Conservation (phyloP, 2,329 filamentous ascomycete genomes). For the Exophiala calicioides region DNA sequence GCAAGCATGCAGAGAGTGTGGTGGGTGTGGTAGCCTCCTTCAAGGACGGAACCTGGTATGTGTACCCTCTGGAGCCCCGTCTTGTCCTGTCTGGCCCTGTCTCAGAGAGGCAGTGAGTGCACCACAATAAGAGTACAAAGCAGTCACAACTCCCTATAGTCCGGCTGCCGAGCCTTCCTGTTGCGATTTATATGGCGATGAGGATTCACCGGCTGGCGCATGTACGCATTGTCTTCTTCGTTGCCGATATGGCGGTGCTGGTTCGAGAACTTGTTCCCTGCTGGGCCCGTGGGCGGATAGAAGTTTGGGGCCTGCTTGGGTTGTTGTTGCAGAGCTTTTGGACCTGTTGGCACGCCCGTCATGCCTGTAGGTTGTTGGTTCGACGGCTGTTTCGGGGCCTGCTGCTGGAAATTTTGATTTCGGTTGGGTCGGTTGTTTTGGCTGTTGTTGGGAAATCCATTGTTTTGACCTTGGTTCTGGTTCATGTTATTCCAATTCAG, state of each 20-base stretch:
- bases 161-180: conserved; percentile 73
- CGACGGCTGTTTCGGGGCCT: conserved; percentile 28
- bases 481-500: conserved; percentile 37
- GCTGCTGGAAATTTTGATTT: conserved; percentile 16
- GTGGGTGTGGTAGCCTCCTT: too few relatives aligned
- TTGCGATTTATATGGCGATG: conserved; percentile 83
- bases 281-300: conserved; percentile 24
- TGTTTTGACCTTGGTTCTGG: conserved; percentile 30
- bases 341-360: conserved; percentile 28
- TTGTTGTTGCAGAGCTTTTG: conserved; percentile 26
- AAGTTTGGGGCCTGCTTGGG: conserved; percentile 15
- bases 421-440: conserved; percentile 28
- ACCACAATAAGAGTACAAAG: too few relatives aligned
- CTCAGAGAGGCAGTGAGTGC: too few relatives aligned
- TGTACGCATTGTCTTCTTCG: conserved; percentile 86
- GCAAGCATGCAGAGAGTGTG: too few relatives aligned
- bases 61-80: too few relatives aligned
- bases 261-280: conserved; percentile 52
- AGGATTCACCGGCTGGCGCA: conserved; percentile 92
- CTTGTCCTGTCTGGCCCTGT: too few relatives aligned
- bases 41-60: too few relatives aligned
- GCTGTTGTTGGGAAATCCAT: conserved; percentile 39
- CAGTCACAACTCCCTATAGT: conserved; percentile 73
- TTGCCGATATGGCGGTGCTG: conserved; percentile 60
- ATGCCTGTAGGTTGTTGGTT: conserved; percentile 35